Evolutionary conservation across 352 stramenopile genomes (phyloP).

Genomic region (Phytopythium litorale): DNA sequence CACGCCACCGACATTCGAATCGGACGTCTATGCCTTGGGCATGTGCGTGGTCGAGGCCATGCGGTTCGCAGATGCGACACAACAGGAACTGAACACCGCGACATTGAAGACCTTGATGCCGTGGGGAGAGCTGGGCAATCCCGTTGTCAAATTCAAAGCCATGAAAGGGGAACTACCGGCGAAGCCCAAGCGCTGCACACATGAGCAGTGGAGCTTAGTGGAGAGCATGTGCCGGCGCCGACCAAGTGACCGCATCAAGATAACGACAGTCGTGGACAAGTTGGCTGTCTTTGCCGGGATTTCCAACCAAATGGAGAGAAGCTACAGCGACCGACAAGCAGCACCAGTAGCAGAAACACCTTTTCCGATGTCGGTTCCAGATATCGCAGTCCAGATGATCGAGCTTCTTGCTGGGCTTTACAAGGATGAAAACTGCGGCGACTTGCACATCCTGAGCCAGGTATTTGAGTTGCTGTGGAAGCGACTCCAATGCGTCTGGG

Average conservation of each 20-base stretch:
- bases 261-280: background rate
- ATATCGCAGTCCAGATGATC: background rate
- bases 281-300: background rate
- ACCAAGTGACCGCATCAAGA: background rate
- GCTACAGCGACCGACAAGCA: background rate
- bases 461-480: background rate
- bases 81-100: background rate
- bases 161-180: background rate
- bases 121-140: background rate
- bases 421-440: background rate
- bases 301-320: background rate
- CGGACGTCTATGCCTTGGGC: conserved; percentile 16
- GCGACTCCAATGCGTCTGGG: background rate
- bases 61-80: background rate
- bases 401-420: background rate
- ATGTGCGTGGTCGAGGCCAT: conserved; percentile 19
- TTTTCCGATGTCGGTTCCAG: background rate
- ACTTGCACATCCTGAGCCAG: background rate
- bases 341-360: no score
- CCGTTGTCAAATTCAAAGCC: background rate
- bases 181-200: background rate
- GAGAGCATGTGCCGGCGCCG: background rate
- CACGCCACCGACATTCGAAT: conserved; percentile 10
- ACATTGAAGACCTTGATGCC: background rate
- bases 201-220: background rate